Base-by-base conservation (phyloP, 495 filamentous ascomycete genomes). In the Pseudoneurospora amorphoporcata region DNA sequence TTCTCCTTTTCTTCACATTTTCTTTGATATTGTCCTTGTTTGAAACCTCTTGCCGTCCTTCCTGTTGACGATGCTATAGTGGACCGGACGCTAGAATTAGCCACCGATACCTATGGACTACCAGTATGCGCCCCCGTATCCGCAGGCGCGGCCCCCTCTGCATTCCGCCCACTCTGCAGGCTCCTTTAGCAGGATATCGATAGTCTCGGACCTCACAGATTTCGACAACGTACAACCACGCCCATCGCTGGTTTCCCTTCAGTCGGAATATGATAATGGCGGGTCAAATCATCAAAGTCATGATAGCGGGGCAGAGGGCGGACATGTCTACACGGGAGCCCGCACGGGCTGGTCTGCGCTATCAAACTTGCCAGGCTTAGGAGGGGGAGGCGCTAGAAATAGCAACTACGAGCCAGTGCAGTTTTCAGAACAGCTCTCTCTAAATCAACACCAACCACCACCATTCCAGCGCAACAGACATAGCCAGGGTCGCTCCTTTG, bases 231-330 rank as follows among this genome's bases (percentile, higher is more conserved):
- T 82, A 68, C 82, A 77, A 19, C 74, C 78, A 5, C 82, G 83
- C 19, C 83, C 83, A 40, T 83, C 83, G 0, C 79, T 84, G 37
- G 79, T 83, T 7, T 83, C 83, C 41, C 78, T 84, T 14, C 80
- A 81, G 70, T 82, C 83, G 14, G 69, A 73, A 17, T 65, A 65
- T 10, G 79, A 79, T 73, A 75, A 72, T 19, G 72, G 72, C 19
- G 71, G 73, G 2, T 68, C 29, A 2, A 65, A 65, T 65, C 29
- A 65, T 9, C 53, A 35, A 65, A 35, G 14, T 35, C 29, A 35
- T 17, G 29, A 65, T 7, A 2, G 3, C 0, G 2, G 38, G 2
- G 39, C 39, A 9, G 70, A 73, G 8, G 35, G 41, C 39, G 73
- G 73, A n/a, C 68, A 77, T 29, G 37, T 40, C 10, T 77, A 79